A percentile compares a stretch with the other conserved stretches of the same genome.
Conservation (phyloP, 805 yeast genomes). For the Starmerella davenportii region DNA sequence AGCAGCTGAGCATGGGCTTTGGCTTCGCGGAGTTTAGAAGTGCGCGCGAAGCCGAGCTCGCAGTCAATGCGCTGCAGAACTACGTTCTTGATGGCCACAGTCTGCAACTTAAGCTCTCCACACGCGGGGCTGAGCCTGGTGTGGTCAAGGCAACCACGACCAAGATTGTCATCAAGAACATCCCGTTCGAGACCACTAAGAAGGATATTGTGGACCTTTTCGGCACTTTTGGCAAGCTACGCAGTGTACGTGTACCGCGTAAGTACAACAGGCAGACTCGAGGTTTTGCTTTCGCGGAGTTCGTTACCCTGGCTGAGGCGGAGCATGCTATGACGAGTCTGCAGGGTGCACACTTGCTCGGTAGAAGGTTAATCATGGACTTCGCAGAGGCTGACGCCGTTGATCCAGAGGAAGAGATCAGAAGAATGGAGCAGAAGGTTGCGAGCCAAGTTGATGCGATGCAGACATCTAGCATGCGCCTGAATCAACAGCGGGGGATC, state of each 20-base stretch:
- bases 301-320: slow-evolving; percentile 71
- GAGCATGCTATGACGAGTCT: slow-evolving; percentile 84
- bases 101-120: slow-evolving; percentile 74
- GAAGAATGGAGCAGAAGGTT: slow-evolving; percentile 74
- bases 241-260: slow-evolving; percentile 89
- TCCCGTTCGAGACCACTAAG: slow-evolving; percentile 90
- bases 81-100: slow-evolving; percentile 74
- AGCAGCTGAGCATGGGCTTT: slow-evolving; percentile 82
- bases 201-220: slow-evolving; percentile 84
- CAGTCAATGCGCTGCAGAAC: slow-evolving; percentile 57
- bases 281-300: slow-evolving; percentile 96
- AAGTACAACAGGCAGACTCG: slow-evolving; percentile 88
- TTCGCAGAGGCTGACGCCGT: slow-evolving; percentile 70
- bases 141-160: slow-evolving; percentile 15
- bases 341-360: slow-evolving; percentile 89
- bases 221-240: slow-evolving; percentile 85
- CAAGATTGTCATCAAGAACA: slow-evolving; percentile 84
- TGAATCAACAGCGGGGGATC: slow-evolving; percentile 48
- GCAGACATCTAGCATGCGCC: slow-evolving; percentile 46
- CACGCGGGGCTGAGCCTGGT: slow-evolving; percentile 33
- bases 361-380: slow-evolving; percentile 85
- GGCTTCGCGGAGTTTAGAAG: slow-evolving; percentile 86
- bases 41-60: slow-evolving; percentile 58
- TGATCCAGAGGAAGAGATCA: slow-evolving; percentile 79
- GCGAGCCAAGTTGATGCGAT: slow-evolving; percentile 61